phyloP scores from a whole-genome alignment of 1,284 basidiomycete species.

The Leccinum laetum region DNA sequence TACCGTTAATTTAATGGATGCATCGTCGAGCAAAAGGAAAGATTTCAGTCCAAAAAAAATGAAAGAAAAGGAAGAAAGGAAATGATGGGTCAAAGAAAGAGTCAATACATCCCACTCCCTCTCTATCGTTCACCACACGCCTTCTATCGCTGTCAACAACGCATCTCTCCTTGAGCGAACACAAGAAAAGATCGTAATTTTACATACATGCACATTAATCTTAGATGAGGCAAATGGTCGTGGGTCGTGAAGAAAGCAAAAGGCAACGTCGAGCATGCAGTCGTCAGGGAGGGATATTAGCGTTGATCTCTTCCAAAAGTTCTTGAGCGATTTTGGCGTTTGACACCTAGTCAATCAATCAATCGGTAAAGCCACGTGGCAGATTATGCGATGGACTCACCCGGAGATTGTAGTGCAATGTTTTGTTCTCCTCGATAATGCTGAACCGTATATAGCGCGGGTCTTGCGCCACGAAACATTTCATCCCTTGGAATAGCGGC shows the following conservation, averaged over 20 bases:
- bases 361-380: not conserved
- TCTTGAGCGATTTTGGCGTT: slow-evolving; percentile 64
- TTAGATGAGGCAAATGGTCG: slow-evolving; percentile 30
- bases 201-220: slow-evolving; percentile 36
- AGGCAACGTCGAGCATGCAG: slow-evolving; percentile 4
- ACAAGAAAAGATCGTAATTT: slow-evolving; percentile 30
- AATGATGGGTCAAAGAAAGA: not conserved
- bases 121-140: slow-evolving; percentile 13
- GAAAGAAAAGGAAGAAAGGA: slow-evolving; percentile 1
- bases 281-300: slow-evolving; percentile 47
- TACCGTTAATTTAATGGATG: slow-evolving; percentile 29
- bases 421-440: slow-evolving; percentile 65
- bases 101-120: slow-evolving; percentile 10
- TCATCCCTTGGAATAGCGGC: slow-evolving; percentile 86
- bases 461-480: slow-evolving; percentile 75
- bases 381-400: slow-evolving; percentile 41
- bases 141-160: slow-evolving; percentile 26
- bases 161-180: slow-evolving; percentile 26
- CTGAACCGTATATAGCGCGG: slow-evolving; percentile 80
- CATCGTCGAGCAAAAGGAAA: slow-evolving; percentile 3
- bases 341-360: slow-evolving; percentile 41
- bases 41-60: slow-evolving; percentile 18
- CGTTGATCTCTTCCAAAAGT: slow-evolving; percentile 54
- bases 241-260: slow-evolving; percentile 17
- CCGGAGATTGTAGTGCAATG: slow-evolving; percentile 76